A percentile compares a stretch with the other conserved stretches of the same genome.
Evolutionary conservation across 148 eudicot species (phyloP).

Genomic region (Heliamphora exappendiculata): DNA sequence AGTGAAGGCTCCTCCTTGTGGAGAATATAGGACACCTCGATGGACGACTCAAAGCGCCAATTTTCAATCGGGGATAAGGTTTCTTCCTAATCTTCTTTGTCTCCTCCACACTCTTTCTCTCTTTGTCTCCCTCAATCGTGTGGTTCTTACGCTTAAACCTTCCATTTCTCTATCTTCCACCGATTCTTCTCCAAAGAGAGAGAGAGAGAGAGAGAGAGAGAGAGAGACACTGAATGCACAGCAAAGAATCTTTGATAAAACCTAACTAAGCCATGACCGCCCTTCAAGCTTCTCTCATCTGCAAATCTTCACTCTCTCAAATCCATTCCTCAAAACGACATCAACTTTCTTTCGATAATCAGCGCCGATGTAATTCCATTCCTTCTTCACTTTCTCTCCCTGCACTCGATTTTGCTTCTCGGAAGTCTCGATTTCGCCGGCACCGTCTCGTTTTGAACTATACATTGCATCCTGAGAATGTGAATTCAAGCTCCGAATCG

Average conservation of each 20-base stretch:
- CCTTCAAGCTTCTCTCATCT: conserved; percentile 61
- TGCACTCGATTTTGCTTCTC: background rate
- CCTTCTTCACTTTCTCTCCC: conserved; percentile 1
- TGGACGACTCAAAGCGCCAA: conserved; percentile 29
- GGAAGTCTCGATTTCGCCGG: conserved; percentile 19
- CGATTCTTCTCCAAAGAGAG: background rate
- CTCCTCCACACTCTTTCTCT: conserved; percentile 2
- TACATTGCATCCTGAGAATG: conserved; percentile 31
- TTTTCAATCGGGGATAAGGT: conserved; percentile 41
- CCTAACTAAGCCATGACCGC: conserved; percentile 29
- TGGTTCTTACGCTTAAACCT: background rate
- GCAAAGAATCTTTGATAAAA: conserved; percentile 4
- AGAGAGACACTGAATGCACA: background rate
- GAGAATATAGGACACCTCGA: no score
- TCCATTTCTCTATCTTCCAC: background rate
- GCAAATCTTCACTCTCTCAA: conserved; percentile 33
- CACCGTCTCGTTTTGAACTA: conserved; percentile 15
- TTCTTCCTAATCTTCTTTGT: conserved; percentile 4
- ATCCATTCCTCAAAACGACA: conserved; percentile 9
- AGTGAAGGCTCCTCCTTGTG: no score
- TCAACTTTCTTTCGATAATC: conserved; percentile 16
- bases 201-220: conserved; percentile 8
- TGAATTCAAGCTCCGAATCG: conserved; percentile 19
- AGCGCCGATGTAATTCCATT: background rate
- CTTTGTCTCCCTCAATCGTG: background rate